These are phyloP conservation scores for Astragalus membranaceus DNA, from an alignment of 306 rosid species.

Conservation along the genomic window DNA sequence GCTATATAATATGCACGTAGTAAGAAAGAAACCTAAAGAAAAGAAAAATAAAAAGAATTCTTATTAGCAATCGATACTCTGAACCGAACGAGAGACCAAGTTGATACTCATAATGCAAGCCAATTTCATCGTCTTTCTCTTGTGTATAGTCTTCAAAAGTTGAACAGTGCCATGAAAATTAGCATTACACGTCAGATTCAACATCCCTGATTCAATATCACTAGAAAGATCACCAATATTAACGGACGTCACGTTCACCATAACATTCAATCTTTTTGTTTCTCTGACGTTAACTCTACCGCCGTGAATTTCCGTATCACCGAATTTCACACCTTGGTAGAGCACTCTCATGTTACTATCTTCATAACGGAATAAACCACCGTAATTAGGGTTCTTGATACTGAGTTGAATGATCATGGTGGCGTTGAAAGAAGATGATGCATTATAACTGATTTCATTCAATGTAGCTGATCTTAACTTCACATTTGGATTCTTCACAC, in stretches of 20 bases:
- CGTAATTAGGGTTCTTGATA: conserved; percentile 49
- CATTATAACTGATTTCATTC: neutral
- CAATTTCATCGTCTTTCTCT: conserved; percentile 28
- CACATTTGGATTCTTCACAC: conserved; percentile 28
- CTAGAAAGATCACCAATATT: conserved; percentile 12
- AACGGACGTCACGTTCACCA: conserved; percentile 21
- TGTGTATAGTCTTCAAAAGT: conserved; percentile 33
- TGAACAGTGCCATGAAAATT: conserved; percentile 38
- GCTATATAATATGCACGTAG: neutral
- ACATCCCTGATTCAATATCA: conserved; percentile 26
- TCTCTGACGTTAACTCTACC: conserved; percentile 26
- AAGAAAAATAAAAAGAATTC: neutral
- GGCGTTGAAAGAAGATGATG: conserved; percentile 35
- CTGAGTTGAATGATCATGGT: conserved; percentile 25
- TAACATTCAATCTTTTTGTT: conserved; percentile 15
- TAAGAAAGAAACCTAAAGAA: neutral
- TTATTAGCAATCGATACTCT: conserved; percentile 30
- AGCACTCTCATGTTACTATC: conserved; percentile 20
- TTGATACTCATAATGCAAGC: conserved; percentile 43
- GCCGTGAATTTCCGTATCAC: neutral
- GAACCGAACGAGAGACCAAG: conserved; percentile 31
- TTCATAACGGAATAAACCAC: conserved; percentile 32
- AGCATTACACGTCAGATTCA: conserved; percentile 38
- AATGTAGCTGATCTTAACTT: conserved; percentile 28
- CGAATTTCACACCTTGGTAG: conserved; percentile 21